These are phyloP conservation scores for Irpex lacteus DNA, from an alignment of 1,284 basidiomycete genomes.

Conservation along the genomic window DNA sequence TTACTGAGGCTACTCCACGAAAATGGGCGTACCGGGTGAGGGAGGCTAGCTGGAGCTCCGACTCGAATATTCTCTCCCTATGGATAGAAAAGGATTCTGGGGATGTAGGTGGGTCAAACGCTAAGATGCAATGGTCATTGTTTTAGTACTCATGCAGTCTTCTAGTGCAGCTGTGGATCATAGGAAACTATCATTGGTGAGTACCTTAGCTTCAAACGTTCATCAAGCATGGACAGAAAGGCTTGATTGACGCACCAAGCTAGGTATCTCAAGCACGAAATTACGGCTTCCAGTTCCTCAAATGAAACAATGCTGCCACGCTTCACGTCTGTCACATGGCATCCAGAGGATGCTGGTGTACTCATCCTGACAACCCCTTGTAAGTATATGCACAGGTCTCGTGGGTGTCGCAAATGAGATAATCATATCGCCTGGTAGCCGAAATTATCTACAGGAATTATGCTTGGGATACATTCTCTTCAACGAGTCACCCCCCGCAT, in stretches of 20 bases:
- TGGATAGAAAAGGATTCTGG: slow-evolving; percentile 75
- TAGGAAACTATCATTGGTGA: slow-evolving; percentile 94
- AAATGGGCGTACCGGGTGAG: slow-evolving; percentile 68
- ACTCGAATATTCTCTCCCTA: slow-evolving; percentile 83
- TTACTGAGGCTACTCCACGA: slow-evolving; percentile 25
- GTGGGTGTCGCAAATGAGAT: background rate
- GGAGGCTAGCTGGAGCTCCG: slow-evolving; percentile 86
- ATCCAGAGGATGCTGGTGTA: slow-evolving; percentile 76
- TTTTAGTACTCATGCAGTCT: background rate
- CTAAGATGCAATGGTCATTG: background rate
- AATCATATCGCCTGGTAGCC: slow-evolving; percentile 30
- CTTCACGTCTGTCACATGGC: slow-evolving; percentile 80
- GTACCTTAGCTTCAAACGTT: slow-evolving; percentile 8
- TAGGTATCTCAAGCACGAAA: slow-evolving; percentile 91
- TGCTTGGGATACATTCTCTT: slow-evolving; percentile 75
- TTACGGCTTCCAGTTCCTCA: slow-evolving; percentile 43
- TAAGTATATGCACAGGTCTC: slow-evolving; percentile 35
- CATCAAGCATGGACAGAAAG: slow-evolving; percentile 2
- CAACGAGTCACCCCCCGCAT: slow-evolving; percentile 58
- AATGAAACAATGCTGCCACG: slow-evolving; percentile 31
- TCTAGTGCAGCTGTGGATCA: slow-evolving; percentile 92
- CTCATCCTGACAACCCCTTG: slow-evolving; percentile 70
- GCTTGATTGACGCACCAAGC: slow-evolving; percentile 7
- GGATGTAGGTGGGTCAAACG: slow-evolving; percentile 56
- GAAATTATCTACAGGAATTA: slow-evolving; percentile 65